Conservation (phyloP, 2,329 filamentous ascomycete species). For the Epichloe hybrida region DNA sequence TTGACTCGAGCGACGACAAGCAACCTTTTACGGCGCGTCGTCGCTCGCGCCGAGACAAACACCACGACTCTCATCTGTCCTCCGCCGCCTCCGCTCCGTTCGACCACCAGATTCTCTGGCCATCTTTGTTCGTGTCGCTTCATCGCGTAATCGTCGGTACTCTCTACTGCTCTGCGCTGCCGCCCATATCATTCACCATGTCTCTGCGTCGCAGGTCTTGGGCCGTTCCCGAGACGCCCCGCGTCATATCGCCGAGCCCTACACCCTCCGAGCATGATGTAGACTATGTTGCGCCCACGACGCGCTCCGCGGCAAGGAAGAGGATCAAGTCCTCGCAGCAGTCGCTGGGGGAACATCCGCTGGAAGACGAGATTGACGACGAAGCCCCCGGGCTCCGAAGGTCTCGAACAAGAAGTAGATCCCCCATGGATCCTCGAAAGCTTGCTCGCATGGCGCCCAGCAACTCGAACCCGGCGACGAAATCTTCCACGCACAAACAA, state of each 20-base stretch:
- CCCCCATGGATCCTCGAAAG: slow-evolving; percentile 43
- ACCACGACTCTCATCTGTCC: slow-evolving; percentile 25
- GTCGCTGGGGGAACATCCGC: slow-evolving; percentile 47
- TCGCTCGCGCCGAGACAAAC: slow-evolving; percentile 35
- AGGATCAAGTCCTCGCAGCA: slow-evolving; percentile 38
- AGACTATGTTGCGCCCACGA: slow-evolving; percentile 57
- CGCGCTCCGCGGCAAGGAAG: slow-evolving; percentile 55
- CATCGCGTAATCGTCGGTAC: slow-evolving; percentile 41
- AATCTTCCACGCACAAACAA: slow-evolving; percentile 12
- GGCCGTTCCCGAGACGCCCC: slow-evolving; percentile 61
- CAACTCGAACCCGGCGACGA: slow-evolving; percentile 25
- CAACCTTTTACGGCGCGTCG: slow-evolving; percentile 15
- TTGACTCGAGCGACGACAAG: slow-evolving; percentile 11
- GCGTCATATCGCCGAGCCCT: slow-evolving; percentile 82
- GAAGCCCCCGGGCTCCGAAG: slow-evolving; percentile 37
- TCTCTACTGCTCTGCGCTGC: slow-evolving; percentile 41
- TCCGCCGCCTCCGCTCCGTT: slow-evolving; percentile 9
- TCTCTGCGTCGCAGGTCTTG: slow-evolving; percentile 30
- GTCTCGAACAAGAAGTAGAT: slow-evolving; percentile 58
- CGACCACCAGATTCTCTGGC: slow-evolving; percentile 22
- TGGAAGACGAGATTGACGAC: slow-evolving; percentile 35
- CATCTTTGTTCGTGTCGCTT: slow-evolving; percentile 32
- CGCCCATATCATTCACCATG: slow-evolving; percentile 44
- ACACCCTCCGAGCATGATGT: slow-evolving; percentile 30
- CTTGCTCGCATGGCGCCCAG: slow-evolving; percentile 38